Evolutionary conservation across 2,329 filamentous ascomycete genomes (phyloP).

Genomic region (Exophiala calicioides): DNA sequence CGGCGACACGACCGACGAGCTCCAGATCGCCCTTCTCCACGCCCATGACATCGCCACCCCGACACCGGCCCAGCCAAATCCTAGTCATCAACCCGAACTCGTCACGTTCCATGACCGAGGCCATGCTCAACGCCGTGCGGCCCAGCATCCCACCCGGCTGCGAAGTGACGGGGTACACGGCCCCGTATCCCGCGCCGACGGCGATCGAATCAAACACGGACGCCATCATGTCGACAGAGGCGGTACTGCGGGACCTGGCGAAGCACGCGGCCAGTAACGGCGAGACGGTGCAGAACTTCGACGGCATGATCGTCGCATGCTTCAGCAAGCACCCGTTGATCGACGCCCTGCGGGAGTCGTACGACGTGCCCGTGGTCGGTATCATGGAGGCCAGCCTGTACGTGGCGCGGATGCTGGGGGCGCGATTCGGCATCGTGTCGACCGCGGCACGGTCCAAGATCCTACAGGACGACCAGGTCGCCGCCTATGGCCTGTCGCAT

Average conservation of each 20-base stretch:
- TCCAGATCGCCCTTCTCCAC: constrained; percentile 30
- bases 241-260: constrained; percentile 48
- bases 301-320: constrained; percentile 53
- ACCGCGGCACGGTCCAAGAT: constrained; percentile 44
- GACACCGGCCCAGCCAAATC: constrained; percentile 35
- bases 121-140: constrained; percentile 47
- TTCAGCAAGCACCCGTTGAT: constrained; percentile 53
- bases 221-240: constrained; percentile 52
- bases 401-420: constrained; percentile 52
- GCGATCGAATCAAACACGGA: constrained; percentile 56
- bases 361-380: constrained; percentile 48
- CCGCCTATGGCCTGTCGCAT: constrained; percentile 43
- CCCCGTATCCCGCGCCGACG: constrained; percentile 50
- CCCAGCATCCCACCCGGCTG: constrained; percentile 51
- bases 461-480: constrained; percentile 44
- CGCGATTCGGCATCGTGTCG: constrained; percentile 48
- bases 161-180: constrained; percentile 53
- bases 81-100: constrained; percentile 54
- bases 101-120: constrained; percentile 49
- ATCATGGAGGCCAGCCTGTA: constrained; percentile 57
- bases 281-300: constrained; percentile 40
- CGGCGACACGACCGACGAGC: constrained; percentile 23
- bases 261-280: constrained; percentile 41
- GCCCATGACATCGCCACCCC: constrained; percentile 27
- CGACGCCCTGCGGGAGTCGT: constrained; percentile 49